Base-by-base conservation (phyloP, 345 rosid species). In the Trapa incisa region DNA sequence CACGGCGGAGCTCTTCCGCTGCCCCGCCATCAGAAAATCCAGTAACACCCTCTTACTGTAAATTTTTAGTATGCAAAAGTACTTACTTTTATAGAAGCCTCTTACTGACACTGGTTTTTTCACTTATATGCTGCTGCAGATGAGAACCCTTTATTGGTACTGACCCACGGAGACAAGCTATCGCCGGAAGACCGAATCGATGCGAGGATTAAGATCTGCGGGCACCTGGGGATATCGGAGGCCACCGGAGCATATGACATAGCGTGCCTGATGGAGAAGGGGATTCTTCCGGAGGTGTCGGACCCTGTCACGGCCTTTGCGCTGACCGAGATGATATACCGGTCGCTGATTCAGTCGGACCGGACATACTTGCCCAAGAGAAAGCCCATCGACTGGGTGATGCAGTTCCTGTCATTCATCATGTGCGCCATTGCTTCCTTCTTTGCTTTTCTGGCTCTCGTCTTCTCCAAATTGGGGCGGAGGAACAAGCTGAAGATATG, bases 131-230 rank as follows among this genome's bases (percentile, higher is more conserved):
- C 0, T 73, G 75, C 81, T 73, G 75, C 80, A 80, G 87, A 78
- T 67, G 91, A 86, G 78, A 84, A 79, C 66, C 88, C 87, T 1
- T 58, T 84, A 32, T 53, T 86, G 75, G 74, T 82, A 41, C 53
- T 86, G 64, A 84, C 91, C 11, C 91, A 84, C 5, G 91, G 91
- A 3, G 91, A 86, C 63, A 17, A 78, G 68, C 48, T 86, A 65
- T 54, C 84, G 1, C 41, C 78, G 0, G 88, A 83, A 66, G 86
- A 82, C 57, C 72, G 91, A 70, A 75, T 84, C 0, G 82, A 77
- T 12, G 80, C 68, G 66, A 75, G 91, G 72, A 69, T 86, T 65
- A 79, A 72, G 67, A 66, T 86, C 68, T 84, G 86, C 29, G 82
- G 79, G 70, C 29, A 52, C 29, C 70, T 84, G 5, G 80, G 77